phyloP scores from a whole-genome alignment of 169 alveolate species.

The Plasmodium sp. region DNA sequence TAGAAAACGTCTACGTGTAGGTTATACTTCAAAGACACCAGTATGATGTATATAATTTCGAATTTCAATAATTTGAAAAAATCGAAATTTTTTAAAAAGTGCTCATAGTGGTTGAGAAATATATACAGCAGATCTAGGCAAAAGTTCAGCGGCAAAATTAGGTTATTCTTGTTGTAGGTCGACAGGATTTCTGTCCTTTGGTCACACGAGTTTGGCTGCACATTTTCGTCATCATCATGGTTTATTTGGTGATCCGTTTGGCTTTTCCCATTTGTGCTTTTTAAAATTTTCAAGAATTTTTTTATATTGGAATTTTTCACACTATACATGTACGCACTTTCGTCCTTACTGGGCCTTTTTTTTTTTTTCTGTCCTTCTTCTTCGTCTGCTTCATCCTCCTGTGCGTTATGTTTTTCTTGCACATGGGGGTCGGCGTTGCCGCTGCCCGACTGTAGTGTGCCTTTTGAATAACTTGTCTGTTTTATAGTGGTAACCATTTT shows the following conservation, averaged over 20 bases:
- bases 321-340: background rate
- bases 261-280: conserved; percentile 20
- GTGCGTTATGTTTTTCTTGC: background rate
- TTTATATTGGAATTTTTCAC: conserved; percentile 43
- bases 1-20: conserved; percentile 54
- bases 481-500: background rate
- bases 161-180: conserved; percentile 56
- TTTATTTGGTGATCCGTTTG: conserved; percentile 1
- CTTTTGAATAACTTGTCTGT: background rate
- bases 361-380: background rate
- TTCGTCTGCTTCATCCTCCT: conserved; percentile 10
- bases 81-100: conserved; percentile 50
- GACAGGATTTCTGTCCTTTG: conserved; percentile 35
- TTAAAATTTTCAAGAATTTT: conserved; percentile 64
- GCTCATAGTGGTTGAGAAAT: conserved; percentile 62
- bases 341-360: background rate
- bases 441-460: background rate
- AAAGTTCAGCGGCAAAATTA: conserved; percentile 55
- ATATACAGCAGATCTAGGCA: conserved; percentile 64
- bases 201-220: background rate
- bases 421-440: background rate
- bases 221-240: conserved; percentile 5
- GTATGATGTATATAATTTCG: conserved; percentile 41
- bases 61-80: conserved; percentile 72
- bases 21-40: conserved; percentile 45